phyloP scores from a whole-genome alignment of 2,329 filamentous ascomycete genomes.

The Onygenales sp. region DNA sequence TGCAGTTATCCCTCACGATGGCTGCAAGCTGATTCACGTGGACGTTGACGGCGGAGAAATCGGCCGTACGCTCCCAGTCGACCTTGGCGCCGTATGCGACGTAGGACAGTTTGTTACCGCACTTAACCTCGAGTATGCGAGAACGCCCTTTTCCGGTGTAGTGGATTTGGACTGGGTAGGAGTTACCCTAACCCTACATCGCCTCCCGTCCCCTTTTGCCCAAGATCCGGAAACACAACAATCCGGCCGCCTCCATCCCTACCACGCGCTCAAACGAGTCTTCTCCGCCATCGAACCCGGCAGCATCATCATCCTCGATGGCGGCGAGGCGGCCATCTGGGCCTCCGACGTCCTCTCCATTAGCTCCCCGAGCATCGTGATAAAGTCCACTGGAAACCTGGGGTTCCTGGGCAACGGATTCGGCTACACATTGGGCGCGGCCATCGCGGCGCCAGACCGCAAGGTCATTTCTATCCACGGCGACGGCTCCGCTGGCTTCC shows the following conservation, averaged over 20 bases:
- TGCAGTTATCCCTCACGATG: constrained; percentile 27
- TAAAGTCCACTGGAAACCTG: constrained; percentile 18
- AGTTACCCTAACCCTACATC: constrained; percentile 8
- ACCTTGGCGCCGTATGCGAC: constrained; percentile 35
- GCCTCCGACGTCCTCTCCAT: constrained; percentile 33
- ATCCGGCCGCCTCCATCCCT: constrained; percentile 32
- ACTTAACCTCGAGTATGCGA: constrained; percentile 13
- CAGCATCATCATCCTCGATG: constrained; percentile 27
- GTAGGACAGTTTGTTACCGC: constrained; percentile 23
- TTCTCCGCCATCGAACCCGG: constrained; percentile 26
- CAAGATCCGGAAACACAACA: constrained; percentile 12
- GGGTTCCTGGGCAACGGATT: not conserved
- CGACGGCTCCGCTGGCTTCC: not conserved
- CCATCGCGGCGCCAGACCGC: not conserved
- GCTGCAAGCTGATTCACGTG: constrained; percentile 32
- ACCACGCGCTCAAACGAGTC: constrained; percentile 31
- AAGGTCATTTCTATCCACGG: not conserved
- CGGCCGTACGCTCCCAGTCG: constrained; percentile 30
- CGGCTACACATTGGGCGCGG: not conserved
- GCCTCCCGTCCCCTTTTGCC: constrained; percentile 13
- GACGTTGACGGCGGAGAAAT: constrained; percentile 36
- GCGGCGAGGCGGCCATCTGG: not conserved
- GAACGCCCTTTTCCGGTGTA: constrained; percentile 2
- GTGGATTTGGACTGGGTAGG: not conserved
- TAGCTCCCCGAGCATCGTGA: constrained; percentile 27